Evolutionary conservation across 805 yeast genomes (phyloP).

Genomic region (Candida xyloterini): DNA sequence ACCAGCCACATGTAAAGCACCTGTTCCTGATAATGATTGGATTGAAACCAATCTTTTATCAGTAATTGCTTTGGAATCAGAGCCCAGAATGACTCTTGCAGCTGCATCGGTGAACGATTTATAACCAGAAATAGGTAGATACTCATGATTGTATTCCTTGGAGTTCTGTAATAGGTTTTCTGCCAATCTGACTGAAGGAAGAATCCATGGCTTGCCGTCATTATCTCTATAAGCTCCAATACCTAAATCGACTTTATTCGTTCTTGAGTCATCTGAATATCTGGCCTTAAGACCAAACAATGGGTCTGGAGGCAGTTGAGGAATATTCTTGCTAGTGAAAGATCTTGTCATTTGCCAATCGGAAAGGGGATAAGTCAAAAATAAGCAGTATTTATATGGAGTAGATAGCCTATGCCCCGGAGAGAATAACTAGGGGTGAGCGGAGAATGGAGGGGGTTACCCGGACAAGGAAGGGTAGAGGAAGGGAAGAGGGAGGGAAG

Average conservation of each 20-base stretch:
- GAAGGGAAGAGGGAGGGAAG: too few relatives aligned
- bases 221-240: slow-evolving; percentile 96
- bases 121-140: slow-evolving; percentile 78
- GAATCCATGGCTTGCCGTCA: slow-evolving; percentile 83
- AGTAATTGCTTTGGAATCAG: slow-evolving; percentile 48
- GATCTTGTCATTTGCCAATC: slow-evolving; percentile 21
- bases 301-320: slow-evolving; percentile 79
- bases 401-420: slow-evolving; percentile 5
- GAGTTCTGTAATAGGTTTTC: slow-evolving; percentile 60
- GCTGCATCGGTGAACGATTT: slow-evolving; percentile 66
- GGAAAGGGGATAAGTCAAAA: not conserved
- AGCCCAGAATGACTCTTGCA: slow-evolving; percentile 69
- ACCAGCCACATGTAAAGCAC: slow-evolving; percentile 90
- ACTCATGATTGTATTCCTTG: slow-evolving; percentile 76
- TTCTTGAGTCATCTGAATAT: slow-evolving; percentile 52
- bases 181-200: slow-evolving; percentile 74
- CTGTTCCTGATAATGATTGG: slow-evolving; percentile 84
- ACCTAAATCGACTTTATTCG: slow-evolving; percentile 77
- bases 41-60: slow-evolving; percentile 55
- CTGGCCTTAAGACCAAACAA: slow-evolving; percentile 78
- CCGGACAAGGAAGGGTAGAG: too few relatives aligned
- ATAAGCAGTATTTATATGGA: not conserved
- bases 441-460: slow-evolving; percentile 5
- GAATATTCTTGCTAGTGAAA: slow-evolving; percentile 38
- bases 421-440: slow-evolving; percentile 2